A percentile compares a stretch with the other conserved stretches of the same genome.
phyloP scores from a whole-genome alignment of 2,329 filamentous ascomycete species.

The Aspergillus hiratsukae region DNA sequence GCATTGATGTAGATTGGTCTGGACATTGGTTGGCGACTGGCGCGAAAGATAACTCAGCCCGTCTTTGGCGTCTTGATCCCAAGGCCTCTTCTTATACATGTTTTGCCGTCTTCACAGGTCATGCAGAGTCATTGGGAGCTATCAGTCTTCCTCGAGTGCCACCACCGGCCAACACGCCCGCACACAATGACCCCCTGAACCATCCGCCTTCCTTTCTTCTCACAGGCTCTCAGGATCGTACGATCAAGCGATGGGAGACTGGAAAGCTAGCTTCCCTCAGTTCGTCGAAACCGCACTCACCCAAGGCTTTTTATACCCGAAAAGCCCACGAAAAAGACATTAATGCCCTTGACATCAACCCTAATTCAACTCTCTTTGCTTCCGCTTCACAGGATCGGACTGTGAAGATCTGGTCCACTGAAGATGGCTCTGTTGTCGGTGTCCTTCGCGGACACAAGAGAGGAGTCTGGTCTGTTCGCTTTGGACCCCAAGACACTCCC shows the following conservation, averaged over 20 bases:
- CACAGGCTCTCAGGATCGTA: slow-evolving; percentile 92
- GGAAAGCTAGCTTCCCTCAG: slow-evolving; percentile 54
- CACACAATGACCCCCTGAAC: slow-evolving; percentile 67
- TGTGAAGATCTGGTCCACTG: slow-evolving; percentile 92
- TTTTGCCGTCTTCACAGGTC: slow-evolving; percentile 78
- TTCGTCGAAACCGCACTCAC: slow-evolving; percentile 28
- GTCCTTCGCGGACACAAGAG: slow-evolving; percentile 88
- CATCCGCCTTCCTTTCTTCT: slow-evolving; percentile 80
- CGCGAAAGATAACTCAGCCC: slow-evolving; percentile 92
- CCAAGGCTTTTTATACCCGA: slow-evolving; percentile 70
- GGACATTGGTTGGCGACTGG: slow-evolving; percentile 95
- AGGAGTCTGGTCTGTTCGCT: slow-evolving; percentile 93
- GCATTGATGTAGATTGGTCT: slow-evolving; percentile 91
- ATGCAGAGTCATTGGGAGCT: slow-evolving; percentile 89
- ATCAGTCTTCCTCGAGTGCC: slow-evolving; percentile 71
- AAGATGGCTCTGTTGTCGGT: slow-evolving; percentile 85
- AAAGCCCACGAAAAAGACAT: slow-evolving; percentile 99
- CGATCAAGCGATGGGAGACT: slow-evolving; percentile 90
- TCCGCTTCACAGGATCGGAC: slow-evolving; percentile 95
- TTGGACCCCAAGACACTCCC: slow-evolving; percentile 75
- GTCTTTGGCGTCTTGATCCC: slow-evolving; percentile 82
- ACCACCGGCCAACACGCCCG: slow-evolving; percentile 65
- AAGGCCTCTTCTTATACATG: slow-evolving; percentile 71
- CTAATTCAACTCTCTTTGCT: slow-evolving; percentile 73
- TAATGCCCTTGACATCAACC: slow-evolving; percentile 83